Evolutionary conservation across 1,284 basidiomycete species (phyloP), one percentile per base, ranked within the genome.

Genomic region (Boletellus deceptivus): DNA sequence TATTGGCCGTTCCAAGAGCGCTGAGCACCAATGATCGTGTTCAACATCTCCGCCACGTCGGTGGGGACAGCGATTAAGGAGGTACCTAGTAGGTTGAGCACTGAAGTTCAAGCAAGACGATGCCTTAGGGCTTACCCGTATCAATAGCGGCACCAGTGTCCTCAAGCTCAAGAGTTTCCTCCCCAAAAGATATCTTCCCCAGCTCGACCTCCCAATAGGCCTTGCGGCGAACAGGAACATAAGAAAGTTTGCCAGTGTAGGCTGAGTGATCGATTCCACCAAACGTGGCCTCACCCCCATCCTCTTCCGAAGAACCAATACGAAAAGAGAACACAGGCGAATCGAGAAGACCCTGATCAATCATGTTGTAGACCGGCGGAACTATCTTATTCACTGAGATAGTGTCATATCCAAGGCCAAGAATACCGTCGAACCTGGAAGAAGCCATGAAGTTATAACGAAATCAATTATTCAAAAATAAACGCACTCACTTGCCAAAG

Each of bases 201-300:
- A 99, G 84, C 70, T 95, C 93, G 51, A 98, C 93, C 70, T 98
- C 93, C 97, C 97, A 99, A 77, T 99, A 99, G 7, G 94, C 97
- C 79, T 92, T 94, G 65, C 94, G 85, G 64, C 95, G 89, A 52
- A 99, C 80, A 50, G 97, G 96, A 25, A 91, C 92, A 65, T 98
- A 99, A 39, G 73, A 69, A 55, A 99, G 81, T 68, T 88, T 79
- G 70, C 96, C 97, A 14, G 72, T 80, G 77, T 89, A 98, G 48
- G 91, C 89, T 35, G 63, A 64, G 25, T 75, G 55, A 71, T 99
- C 95, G 56, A 98, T 82, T 46, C 96, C 97, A 66, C 97, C 97
- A 62, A 99, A 98, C 50, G 89, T 76, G 46, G 89, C 93, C 72
- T 96, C 93, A 49, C 97, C 97, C 53, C 91, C 93, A 67, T 97